phyloP scores from a whole-genome alignment of 2,329 filamentous ascomycete species.

The Tothia fuscella region DNA sequence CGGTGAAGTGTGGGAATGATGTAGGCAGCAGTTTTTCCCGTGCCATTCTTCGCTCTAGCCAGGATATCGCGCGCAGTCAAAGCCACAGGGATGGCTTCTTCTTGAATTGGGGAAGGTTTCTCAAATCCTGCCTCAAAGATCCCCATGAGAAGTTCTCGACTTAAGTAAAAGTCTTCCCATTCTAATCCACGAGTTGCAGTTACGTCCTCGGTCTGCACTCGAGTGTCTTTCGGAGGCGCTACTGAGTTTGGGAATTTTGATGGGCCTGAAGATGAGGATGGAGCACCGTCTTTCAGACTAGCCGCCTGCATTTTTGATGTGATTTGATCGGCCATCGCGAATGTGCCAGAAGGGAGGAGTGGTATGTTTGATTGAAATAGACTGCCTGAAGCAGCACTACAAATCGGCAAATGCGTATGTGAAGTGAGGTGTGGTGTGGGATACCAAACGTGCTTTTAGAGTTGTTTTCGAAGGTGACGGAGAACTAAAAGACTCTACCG shows the following conservation, averaged over 20 bases:
- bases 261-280: conserved; percentile 5
- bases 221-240: conserved; percentile 59
- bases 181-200: conserved; percentile 95
- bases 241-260: conserved; percentile 48
- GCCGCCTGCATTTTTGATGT: conserved; percentile 46
- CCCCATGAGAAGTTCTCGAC: conserved; percentile 92
- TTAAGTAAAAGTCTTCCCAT: conserved; percentile 93
- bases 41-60: conserved; percentile 95
- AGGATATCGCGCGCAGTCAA: conserved; percentile 91
- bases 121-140: conserved; percentile 99
- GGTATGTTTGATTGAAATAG: too few relatives aligned
- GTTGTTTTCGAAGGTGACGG: too few relatives aligned
- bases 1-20: conserved; percentile 90
- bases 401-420: too few relatives aligned
- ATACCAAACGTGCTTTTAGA: too few relatives aligned
- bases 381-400: too few relatives aligned
- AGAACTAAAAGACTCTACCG: too few relatives aligned
- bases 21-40: conserved; percentile 95
- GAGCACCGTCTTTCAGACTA: conserved; percentile 31
- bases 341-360: conserved; percentile 20
- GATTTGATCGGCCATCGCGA: conserved; percentile 37
- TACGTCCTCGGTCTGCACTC: conserved; percentile 91
- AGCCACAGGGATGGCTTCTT: conserved; percentile 96
- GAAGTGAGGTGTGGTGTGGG: too few relatives aligned
- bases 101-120: conserved; percentile 96